Conservation (phyloP, 2,329 filamentous ascomycete genomes). For the Leptographium wingfieldii region DNA sequence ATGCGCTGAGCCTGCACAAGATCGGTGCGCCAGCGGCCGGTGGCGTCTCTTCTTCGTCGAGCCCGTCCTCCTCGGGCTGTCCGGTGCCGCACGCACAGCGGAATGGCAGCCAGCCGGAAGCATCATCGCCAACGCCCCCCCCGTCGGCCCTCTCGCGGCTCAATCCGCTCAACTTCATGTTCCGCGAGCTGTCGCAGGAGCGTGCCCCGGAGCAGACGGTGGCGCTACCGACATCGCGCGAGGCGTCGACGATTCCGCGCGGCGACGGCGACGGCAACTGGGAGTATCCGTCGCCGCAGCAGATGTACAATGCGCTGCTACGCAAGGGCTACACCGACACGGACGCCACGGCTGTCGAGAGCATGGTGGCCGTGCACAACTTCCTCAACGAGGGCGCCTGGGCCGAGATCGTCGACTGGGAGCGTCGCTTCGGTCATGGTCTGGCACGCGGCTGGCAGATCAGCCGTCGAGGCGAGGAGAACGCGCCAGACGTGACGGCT, state of each 20-base stretch:
- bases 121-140: constrained; percentile 18
- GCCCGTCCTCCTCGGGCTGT: constrained; percentile 24
- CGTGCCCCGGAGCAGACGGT: constrained; percentile 61
- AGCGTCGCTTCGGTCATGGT: constrained; percentile 69
- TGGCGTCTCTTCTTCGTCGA: constrained; percentile 24
- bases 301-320: constrained; percentile 98
- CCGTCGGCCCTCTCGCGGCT: constrained; percentile 33
- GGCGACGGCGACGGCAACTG: constrained; percentile 68
- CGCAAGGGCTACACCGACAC: constrained; percentile 95
- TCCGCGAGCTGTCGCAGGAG: constrained; percentile 68
- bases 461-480: constrained; percentile 62
- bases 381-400: constrained; percentile 97
- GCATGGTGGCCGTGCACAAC: constrained; percentile 97
- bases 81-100: constrained; percentile 10
- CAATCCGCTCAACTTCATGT: constrained; percentile 89
- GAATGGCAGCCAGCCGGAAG: background rate
- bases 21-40: constrained; percentile 14
- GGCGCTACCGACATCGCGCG: constrained; percentile 65
- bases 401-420: constrained; percentile 91
- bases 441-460: constrained; percentile 59
- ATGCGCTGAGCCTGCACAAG: constrained; percentile 27
- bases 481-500: constrained; percentile 24
- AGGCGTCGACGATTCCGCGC: constrained; percentile 82
- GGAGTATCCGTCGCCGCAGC: constrained; percentile 97
- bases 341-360: constrained; percentile 81